These are phyloP conservation scores for Moesziomyces parantarcticus DNA, from an alignment of 1,284 basidiomycete genomes.

Conservation along the genomic window DNA sequence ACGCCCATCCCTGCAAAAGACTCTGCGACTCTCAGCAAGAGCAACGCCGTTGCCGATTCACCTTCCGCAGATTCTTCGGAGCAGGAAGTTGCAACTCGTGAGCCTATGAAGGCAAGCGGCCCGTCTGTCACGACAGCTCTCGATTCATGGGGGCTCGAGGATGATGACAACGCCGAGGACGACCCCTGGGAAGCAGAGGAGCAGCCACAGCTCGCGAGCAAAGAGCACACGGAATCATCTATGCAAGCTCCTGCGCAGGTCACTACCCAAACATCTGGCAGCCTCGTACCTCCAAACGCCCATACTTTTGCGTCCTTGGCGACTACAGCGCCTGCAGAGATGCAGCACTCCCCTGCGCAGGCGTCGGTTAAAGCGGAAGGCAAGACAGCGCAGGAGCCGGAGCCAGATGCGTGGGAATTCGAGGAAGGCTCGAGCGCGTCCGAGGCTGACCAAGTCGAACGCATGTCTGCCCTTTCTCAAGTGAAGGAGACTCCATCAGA, in stretches of 20 bases:
- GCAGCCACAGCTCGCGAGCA: neutral
- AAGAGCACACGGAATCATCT: neutral
- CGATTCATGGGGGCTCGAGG: conserved; percentile 16
- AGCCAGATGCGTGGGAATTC: conserved; percentile 41
- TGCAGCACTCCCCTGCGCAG: neutral
- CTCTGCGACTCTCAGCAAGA: no score
- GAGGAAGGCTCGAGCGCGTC: conserved; percentile 34
- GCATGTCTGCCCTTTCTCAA: conserved; percentile 1
- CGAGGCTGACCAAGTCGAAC: conserved; percentile 23
- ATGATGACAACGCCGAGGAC: conserved; percentile 12
- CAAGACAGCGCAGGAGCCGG: conserved; percentile 5
- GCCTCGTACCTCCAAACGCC: neutral
- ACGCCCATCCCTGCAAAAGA: no score
- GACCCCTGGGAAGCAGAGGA: conserved; percentile 21
- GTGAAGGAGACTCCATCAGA: neutral
- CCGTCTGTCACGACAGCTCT: neutral
- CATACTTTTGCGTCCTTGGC: no score
- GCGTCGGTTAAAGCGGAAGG: neutral
- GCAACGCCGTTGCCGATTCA: no score
- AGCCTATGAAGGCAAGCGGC: neutral
- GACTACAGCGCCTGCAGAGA: neutral
- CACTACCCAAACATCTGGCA: no score
- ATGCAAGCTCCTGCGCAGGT: neutral
- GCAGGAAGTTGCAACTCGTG: neutral
- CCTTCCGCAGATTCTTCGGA: no score